Evolutionary conservation across 129 eudicot genomes (phyloP).

Genomic region (Logfia minima): DNA sequence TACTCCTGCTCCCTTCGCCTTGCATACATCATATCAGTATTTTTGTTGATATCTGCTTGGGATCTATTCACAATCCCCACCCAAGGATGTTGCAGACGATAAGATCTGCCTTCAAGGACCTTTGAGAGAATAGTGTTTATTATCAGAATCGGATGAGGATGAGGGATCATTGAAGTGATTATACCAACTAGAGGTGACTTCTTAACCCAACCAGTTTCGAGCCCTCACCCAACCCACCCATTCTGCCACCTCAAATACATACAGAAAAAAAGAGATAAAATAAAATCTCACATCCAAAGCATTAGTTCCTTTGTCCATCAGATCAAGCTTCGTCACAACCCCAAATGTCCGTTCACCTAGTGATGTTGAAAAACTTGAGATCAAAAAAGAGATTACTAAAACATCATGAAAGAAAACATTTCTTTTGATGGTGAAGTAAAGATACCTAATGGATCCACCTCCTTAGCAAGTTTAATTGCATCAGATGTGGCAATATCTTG

Average conservation of each 20-base stretch:
- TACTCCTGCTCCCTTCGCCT: conserved; percentile 56
- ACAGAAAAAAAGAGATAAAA: not conserved
- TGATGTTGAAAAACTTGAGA: conserved; percentile 5
- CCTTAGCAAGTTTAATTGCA: conserved; percentile 67
- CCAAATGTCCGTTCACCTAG: conserved; percentile 71
- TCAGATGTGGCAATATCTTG: conserved; percentile 76
- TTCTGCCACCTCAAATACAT: not conserved
- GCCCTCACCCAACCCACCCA: not conserved
- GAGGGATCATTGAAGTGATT: not conserved
- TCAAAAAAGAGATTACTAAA: not conserved
- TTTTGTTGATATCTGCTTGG: conserved; percentile 64
- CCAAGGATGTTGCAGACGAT: conserved; percentile 73
- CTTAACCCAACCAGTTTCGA: not conserved
- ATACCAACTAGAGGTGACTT: not conserved
- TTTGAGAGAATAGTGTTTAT: conserved; percentile 16
- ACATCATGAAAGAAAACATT: not conserved
- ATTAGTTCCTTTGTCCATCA: conserved; percentile 79
- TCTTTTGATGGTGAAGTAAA: not conserved
- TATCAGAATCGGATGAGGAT: conserved; percentile 4
- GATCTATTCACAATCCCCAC: conserved; percentile 72
- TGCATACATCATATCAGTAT: conserved; percentile 54
- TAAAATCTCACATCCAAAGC: conserved; percentile 56
- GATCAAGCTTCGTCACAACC: conserved; percentile 69
- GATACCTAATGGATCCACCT: conserved; percentile 66
- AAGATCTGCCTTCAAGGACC: conserved; percentile 79